These are phyloP conservation scores for Saprolegnia diclina DNA, from an alignment of 352 stramenopile species.

Conservation along the genomic window DNA sequence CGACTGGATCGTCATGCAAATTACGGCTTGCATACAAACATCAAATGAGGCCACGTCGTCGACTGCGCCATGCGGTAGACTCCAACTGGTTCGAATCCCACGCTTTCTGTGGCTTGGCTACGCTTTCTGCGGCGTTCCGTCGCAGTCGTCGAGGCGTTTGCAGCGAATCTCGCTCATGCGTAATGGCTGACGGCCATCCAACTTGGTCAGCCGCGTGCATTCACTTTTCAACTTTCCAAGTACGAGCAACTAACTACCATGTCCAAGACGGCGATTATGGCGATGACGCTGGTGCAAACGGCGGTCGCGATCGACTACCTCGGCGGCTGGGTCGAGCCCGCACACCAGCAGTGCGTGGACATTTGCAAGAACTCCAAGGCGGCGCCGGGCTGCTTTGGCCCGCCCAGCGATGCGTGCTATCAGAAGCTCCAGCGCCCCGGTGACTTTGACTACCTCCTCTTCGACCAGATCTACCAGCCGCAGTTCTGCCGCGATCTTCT, in stretches of 20 bases:
- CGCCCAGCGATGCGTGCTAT: slow-evolving; percentile 42
- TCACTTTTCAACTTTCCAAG: neutral
- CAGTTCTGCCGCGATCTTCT: slow-evolving; percentile 77
- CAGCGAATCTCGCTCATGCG: neutral
- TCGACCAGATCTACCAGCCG: slow-evolving; percentile 74
- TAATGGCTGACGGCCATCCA: neutral
- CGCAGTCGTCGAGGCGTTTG: neutral
- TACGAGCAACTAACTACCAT: neutral
- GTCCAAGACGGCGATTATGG: neutral
- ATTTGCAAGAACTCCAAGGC: slow-evolving; percentile 65
- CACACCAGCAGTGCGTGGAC: slow-evolving; percentile 53
- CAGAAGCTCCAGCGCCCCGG: slow-evolving; percentile 55
- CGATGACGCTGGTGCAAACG: neutral
- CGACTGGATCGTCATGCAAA: too few relatives aligned
- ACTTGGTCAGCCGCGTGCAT: neutral
- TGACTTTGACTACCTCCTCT: slow-evolving; percentile 70
- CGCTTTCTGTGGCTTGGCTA: neutral
- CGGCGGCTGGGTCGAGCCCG: slow-evolving; percentile 47
- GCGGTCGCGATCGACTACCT: slow-evolving; percentile 42
- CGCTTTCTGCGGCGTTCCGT: neutral
- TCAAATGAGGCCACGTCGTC: too few relatives aligned
- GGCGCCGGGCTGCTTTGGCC: slow-evolving; percentile 45
- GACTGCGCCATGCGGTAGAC: too few relatives aligned
- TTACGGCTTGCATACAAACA: too few relatives aligned
- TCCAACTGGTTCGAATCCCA: too few relatives aligned